Evolutionary conservation across 352 stramenopile species (phyloP).

Genomic region (Thraustochytrium sp.): DNA sequence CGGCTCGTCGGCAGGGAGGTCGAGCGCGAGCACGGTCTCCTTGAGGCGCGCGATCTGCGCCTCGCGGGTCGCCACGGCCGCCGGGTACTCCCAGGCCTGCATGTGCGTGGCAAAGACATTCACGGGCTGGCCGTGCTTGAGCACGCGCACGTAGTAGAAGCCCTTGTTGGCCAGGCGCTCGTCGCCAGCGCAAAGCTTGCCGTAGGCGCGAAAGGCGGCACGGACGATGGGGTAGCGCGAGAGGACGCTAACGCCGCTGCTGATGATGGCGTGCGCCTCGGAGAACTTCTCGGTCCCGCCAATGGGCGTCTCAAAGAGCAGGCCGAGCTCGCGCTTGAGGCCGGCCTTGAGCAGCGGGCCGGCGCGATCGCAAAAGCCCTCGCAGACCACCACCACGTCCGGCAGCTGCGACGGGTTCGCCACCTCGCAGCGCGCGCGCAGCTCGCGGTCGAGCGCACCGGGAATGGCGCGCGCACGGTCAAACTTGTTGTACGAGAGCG

Average conservation of each 20-base stretch:
- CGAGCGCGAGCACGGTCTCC: not conserved
- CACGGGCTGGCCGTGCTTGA: not conserved
- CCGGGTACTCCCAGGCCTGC: not conserved
- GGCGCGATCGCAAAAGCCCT: slow-evolving; percentile 14
- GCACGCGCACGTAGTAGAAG: not conserved
- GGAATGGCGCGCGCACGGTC: not conserved
- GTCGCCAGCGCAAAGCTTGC: not conserved
- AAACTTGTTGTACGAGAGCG: not conserved
- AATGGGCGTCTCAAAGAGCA: not conserved
- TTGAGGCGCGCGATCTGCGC: not conserved
- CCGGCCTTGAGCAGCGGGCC: not conserved
- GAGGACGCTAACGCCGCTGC: not conserved
- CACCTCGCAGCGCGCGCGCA: not conserved
- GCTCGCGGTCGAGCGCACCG: not conserved
- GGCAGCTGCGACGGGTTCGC: not conserved
- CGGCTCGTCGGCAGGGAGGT: not conserved
- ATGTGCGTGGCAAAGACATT: not conserved
- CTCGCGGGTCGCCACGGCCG: not conserved
- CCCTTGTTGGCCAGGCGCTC: not conserved
- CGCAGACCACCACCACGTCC: slow-evolving; percentile 3
- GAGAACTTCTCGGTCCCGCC: not conserved
- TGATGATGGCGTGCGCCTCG: not conserved
- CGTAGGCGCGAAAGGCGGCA: not conserved
- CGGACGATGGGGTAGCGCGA: not conserved
- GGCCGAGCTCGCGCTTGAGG: not conserved